Conservation (phyloP, 2,329 filamentous ascomycete species). For the Aspergillus carbonarius region DNA sequence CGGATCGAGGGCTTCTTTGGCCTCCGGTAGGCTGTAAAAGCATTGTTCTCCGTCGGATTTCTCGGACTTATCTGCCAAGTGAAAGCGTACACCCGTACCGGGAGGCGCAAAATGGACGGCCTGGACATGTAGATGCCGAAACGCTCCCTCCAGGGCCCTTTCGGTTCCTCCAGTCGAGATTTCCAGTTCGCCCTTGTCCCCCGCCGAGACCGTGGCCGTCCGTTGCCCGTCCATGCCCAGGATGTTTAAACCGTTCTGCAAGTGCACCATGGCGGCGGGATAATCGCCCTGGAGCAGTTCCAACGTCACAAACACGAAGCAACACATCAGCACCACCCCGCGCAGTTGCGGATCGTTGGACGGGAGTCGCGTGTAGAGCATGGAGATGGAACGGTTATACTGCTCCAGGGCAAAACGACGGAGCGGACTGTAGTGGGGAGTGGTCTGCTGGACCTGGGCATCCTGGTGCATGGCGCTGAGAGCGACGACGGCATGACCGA, state of each 20-base stretch:
- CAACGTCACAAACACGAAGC: constrained; percentile 26
- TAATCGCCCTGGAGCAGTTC: constrained; percentile 27
- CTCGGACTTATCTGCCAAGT: neutral
- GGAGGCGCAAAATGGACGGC: neutral
- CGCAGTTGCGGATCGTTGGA: constrained; percentile 16
- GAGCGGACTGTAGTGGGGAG: constrained; percentile 3
- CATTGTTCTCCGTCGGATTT: neutral
- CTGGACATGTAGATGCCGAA: neutral
- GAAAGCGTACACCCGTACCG: neutral
- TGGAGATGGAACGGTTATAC: constrained; percentile 21
- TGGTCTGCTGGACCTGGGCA: constrained; percentile 11
- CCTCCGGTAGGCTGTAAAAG: neutral
- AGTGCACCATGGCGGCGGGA: constrained; percentile 20
- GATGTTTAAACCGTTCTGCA: constrained; percentile 19
- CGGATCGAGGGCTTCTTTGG: neutral
- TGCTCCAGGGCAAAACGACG: constrained; percentile 26
- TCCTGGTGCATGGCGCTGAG: constrained; percentile 22
- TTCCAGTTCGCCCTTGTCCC: too few relatives aligned
- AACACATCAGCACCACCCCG: constrained; percentile 23
- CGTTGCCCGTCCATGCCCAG: neutral
- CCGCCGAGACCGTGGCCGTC: neutral
- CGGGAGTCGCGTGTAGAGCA: constrained; percentile 16
- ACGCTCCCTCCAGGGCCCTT: neutral
- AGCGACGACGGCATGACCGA: constrained; percentile 26
- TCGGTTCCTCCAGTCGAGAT: too few relatives aligned